Conservation (phyloP, 2,329 filamentous ascomycete genomes). For the Pyrenophora seminiperda region DNA sequence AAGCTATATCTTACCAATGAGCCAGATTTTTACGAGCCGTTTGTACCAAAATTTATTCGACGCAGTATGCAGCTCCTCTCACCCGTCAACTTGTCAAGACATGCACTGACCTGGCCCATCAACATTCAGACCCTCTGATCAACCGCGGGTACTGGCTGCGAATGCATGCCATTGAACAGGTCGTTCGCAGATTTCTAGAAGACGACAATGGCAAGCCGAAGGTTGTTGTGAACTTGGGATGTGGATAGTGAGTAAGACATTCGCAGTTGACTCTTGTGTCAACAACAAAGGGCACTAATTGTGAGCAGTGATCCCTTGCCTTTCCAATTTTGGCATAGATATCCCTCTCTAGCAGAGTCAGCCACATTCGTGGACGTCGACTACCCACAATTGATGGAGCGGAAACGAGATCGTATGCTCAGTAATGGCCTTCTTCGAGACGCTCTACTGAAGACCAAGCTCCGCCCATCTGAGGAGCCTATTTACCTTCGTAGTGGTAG, state of each 20-base stretch:
- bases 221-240: constrained; percentile 82
- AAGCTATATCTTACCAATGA: constrained; percentile 78
- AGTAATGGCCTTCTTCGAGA: constrained; percentile 55
- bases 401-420: constrained; percentile 72
- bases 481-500: constrained; percentile 59
- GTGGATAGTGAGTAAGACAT: constrained; percentile 75
- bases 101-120: constrained; percentile 2
- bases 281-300: constrained; percentile 23
- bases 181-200: constrained; percentile 74
- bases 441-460: constrained; percentile 34
- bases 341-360: constrained; percentile 62
- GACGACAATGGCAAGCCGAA: constrained; percentile 63
- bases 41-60: constrained; percentile 81
- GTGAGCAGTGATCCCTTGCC: constrained; percentile 77
- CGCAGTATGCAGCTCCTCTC: constrained; percentile 51
- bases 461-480: constrained; percentile 34
- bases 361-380: constrained; percentile 83
- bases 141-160: constrained; percentile 89
- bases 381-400: constrained; percentile 77
- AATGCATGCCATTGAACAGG: constrained; percentile 78
- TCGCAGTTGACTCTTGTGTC: neutral
- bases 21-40: constrained; percentile 84
- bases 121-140: constrained; percentile 69
- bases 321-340: constrained; percentile 77
- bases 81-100: neutral